Base-by-base conservation (phyloP, 768 basidiomycete genomes). In the Amanita molliuscula region DNA sequence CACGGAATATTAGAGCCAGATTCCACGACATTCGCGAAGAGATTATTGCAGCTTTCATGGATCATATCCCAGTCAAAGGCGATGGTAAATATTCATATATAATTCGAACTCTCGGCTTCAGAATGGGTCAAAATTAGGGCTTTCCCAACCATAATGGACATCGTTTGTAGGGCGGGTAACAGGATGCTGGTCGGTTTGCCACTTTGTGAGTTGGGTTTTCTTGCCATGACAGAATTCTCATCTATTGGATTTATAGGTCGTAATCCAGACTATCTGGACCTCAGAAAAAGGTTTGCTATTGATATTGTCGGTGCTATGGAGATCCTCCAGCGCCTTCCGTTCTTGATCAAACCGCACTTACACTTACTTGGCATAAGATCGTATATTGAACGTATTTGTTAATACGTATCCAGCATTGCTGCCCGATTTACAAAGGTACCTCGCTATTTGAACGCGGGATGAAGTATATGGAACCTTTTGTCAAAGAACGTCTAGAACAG, bases 21-120 rank as follows among this genome's bases (percentile, higher is more conserved):
- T 61, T 64, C 29, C 54, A 57, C 1, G 56, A 57, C 11, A 61
- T 65, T 34, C 48, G 50, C 13, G 58, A 61, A 13, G 64, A 65
- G 53, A 51, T 61, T 33, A 48, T 51, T 2, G 18, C 35, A 13
- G 59, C 56, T 4, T 61, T 61, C 45, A 47, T 54, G 21, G 54
- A 60, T 6, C 36, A 55, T 15, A 55, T 64, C 9, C 47, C 47
- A 3, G 26, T 11, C 4, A 40, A 26, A 15, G 23, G 15, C 2
- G 11, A 35, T 29, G 36, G 36, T 31, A 46, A 13, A 9, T 33
- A 13, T 18, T 5, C 6, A n/a, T 4, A n/a, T 4, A 9, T 8
- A 3, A 15, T 7, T 26, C 15, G n/a, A n/a, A n/a, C n/a, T n/a
- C 13, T n/a, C n/a, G n/a, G n/a, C n/a, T n/a, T n/a, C n/a, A n/a